phyloP scores from a whole-genome alignment of 495 filamentous ascomycete genomes.

The Xylaria acuta region DNA sequence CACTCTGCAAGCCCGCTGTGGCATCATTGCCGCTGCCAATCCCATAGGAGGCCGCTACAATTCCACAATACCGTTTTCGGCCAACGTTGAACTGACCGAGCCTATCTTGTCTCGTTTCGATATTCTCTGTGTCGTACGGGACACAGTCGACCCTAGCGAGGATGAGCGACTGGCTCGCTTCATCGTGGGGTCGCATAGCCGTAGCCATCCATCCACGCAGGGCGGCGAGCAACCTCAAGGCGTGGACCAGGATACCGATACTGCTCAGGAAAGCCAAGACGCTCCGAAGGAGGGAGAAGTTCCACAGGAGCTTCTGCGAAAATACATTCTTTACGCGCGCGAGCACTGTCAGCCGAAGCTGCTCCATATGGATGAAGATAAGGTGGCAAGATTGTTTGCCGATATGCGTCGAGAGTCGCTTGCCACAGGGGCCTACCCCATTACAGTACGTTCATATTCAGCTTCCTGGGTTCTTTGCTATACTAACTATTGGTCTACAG shows the following conservation, averaged over 20 bases:
- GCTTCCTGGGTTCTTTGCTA: background rate
- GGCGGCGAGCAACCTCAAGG: conserved; percentile 63
- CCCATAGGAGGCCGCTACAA: conserved; percentile 97
- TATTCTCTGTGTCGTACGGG: conserved; percentile 94
- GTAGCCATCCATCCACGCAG: conserved; percentile 80
- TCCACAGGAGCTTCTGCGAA: conserved; percentile 88
- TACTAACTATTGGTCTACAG: conserved; percentile 53
- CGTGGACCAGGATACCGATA: conserved; percentile 62
- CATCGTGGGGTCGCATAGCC: conserved; percentile 90
- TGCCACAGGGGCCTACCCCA: conserved; percentile 95
- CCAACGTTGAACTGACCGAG: conserved; percentile 97
- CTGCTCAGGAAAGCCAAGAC: conserved; percentile 49
- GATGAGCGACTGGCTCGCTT: conserved; percentile 95
- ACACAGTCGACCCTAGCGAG: conserved; percentile 95
- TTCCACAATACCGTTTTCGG: conserved; percentile 88
- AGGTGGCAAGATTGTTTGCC: conserved; percentile 90
- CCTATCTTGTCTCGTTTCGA: conserved; percentile 99
- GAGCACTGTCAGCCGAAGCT: conserved; percentile 91
- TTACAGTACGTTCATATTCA: conserved; percentile 73
- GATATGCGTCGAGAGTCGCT: conserved; percentile 94
- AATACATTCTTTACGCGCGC: conserved; percentile 96
- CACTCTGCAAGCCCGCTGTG: conserved; percentile 95
- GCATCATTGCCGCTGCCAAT: conserved; percentile 96
- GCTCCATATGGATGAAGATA: conserved; percentile 98
- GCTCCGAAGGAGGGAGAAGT: conserved; percentile 77